Evolutionary conservation across 371 early-diverging fungal species (phyloP).

Genomic region (Mucor mucedo): DNA sequence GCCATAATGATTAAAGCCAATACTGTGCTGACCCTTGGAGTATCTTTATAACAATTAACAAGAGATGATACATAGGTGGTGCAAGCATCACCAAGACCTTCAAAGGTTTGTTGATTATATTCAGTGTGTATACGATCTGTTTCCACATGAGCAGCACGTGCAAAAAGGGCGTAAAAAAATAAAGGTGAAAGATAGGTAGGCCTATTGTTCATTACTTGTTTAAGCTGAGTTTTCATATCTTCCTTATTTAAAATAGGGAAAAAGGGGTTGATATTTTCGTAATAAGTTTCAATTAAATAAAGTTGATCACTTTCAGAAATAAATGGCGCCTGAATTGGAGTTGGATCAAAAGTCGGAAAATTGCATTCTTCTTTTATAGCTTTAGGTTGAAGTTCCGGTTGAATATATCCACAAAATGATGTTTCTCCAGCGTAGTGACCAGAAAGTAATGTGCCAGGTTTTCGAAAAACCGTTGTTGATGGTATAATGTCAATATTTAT

Average conservation of each 20-base stretch:
- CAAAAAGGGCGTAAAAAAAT: constrained; percentile 49
- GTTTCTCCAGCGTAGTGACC: constrained; percentile 34
- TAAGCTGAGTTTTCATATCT: constrained; percentile 33
- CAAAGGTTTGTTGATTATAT: constrained; percentile 1
- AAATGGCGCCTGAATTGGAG: constrained; percentile 4
- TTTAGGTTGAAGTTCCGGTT: neutral
- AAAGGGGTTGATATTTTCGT: constrained; percentile 56
- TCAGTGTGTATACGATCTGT: constrained; percentile 17
- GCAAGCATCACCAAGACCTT: constrained; percentile 20
- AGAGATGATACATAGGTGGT: constrained; percentile 26
- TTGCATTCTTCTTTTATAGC: constrained; percentile 9
- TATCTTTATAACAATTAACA: constrained; percentile 30
- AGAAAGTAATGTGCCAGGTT: constrained; percentile 23
- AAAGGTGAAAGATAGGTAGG: constrained; percentile 40
- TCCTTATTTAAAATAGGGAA: constrained; percentile 55
- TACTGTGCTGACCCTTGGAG: constrained; percentile 37
- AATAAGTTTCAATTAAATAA: constrained; percentile 57
- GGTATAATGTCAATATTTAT: constrained; percentile 13
- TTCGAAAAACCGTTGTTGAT: constrained; percentile 25
- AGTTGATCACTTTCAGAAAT: constrained; percentile 29
- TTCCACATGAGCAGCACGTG: constrained; percentile 42
- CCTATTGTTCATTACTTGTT: constrained; percentile 6
- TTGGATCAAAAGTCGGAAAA: constrained; percentile 14
- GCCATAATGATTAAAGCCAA: constrained; percentile 42
- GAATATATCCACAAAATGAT: constrained; percentile 26